Conservation (phyloP, 2,329 filamentous ascomycete genomes). For the Magnaporthales sp. region DNA sequence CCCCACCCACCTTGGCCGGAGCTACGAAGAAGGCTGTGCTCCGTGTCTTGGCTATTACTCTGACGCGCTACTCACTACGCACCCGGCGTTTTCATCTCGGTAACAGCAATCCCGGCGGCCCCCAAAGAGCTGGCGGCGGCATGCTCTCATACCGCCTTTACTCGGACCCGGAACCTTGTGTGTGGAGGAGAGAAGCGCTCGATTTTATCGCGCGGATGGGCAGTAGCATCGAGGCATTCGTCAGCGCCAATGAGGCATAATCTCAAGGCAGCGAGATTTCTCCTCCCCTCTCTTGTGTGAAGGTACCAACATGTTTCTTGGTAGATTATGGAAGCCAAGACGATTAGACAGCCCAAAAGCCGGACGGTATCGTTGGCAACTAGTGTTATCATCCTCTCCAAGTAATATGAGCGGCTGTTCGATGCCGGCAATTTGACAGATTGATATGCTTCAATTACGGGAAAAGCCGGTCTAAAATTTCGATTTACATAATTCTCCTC, state of each 20-base stretch:
- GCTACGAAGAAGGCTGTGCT: neutral
- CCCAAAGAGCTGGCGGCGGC: neutral
- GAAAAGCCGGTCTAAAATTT: neutral
- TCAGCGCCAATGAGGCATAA: neutral
- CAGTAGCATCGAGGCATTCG: neutral
- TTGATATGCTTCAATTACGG: neutral
- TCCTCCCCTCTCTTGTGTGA: neutral
- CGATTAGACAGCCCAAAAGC: neutral
- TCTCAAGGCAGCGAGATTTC: neutral
- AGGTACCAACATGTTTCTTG: neutral
- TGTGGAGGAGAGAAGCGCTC: neutral
- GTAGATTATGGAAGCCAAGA: neutral
- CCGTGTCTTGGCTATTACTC: neutral
- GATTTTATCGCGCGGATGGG: neutral
- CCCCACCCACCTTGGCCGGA: neutral
- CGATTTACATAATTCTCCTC: neutral
- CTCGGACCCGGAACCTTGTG: neutral
- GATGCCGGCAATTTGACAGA: too few relatives aligned
- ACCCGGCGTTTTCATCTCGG: neutral
- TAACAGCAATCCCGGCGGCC: neutral
- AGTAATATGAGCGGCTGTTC: too few relatives aligned
- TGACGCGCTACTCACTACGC: neutral
- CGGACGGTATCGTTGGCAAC: neutral
- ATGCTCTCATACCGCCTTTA: neutral
- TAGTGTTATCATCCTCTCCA: too few relatives aligned